Evolutionary conservation across 2,329 filamentous ascomycete genomes (phyloP), one percentile per base, ranked within the genome.

Genomic region (Pseudopithomyces chartarum): DNA sequence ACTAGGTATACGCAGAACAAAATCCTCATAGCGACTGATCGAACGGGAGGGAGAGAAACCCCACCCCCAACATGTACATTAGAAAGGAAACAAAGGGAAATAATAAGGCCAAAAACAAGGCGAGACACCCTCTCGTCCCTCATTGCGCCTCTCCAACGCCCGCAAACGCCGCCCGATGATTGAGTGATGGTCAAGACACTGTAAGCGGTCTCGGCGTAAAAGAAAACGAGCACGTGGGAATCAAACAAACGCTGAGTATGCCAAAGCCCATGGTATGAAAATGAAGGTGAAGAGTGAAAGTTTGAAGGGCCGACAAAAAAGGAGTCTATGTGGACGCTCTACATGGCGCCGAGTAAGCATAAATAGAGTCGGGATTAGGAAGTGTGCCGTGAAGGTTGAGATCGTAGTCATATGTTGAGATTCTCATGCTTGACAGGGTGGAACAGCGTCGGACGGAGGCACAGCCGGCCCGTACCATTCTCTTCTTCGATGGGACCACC

Each of bases 381-480:
- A 60, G 56, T 58, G 61, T 68, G 62, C 63, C 26, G 22, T 47
- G 44, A 45, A 38, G 50, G 32, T n/a, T 17, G 11, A 36, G 32
- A 48, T 48, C 47, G 15, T 48, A 49, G 54, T 74, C 64, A 74
- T 52, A 74, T 71, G 8, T 70, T 74, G 15, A 76, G 76, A 48
- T 70, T 70, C 62, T 82, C 80, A 52, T 76, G 73, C 68, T 82
- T 82, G 64, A 82, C 76, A 5, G 80, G 80, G 63, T 82, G 80
- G 65, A 79, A 78, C 38, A 82, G 68, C 20, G 71, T 77, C 22
- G 75, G 71, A 55, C 76, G 71, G 61, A 82, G 68, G 66, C 80
- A 82, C 68, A 82, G 74, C 38, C 80, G 72, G 38, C 80, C 80
- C 56, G 78, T 77, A n/a, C 75, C 76, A 26, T 69, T 70, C 55